A percentile compares a stretch with the other conserved stretches of the same genome.
phyloP scores from a whole-genome alignment of 78 protist species.

The Dictyostelium purpureum region DNA sequence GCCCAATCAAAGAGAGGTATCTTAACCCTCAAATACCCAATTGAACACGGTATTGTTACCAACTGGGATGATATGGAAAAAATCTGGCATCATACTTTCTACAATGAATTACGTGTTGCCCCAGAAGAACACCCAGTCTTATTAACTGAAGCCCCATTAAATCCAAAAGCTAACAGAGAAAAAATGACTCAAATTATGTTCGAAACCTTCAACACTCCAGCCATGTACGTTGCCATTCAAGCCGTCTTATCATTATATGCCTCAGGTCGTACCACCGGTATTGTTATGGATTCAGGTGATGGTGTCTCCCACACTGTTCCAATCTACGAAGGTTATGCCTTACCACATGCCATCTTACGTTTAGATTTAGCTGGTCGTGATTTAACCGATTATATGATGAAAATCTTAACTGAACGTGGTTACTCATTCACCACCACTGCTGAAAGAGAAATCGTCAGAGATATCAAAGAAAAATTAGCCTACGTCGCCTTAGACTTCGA shows the following conservation, averaged over 20 bases:
- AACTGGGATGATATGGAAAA: constrained; percentile 93
- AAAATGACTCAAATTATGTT: constrained; percentile 90
- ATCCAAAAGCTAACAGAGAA: constrained; percentile 96
- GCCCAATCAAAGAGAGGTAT: constrained; percentile 82
- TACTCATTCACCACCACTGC: no score
- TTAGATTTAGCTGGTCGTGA: constrained; percentile 96
- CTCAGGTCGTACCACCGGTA: constrained; percentile 93
- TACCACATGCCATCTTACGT: constrained; percentile 90
- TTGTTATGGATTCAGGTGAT: constrained; percentile 98
- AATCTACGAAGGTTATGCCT: constrained; percentile 86
- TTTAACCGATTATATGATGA: constrained; percentile 95
- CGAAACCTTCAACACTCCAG: constrained; percentile 90
- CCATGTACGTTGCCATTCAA: constrained; percentile 80
- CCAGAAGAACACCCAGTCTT: constrained; percentile 98
- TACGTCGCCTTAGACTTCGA: constrained; percentile 89
- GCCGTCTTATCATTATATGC: constrained; percentile 97
- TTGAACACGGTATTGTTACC: constrained; percentile 87
- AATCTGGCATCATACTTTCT: constrained; percentile 91
- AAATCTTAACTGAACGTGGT: no score
- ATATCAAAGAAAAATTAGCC: constrained; percentile 92
- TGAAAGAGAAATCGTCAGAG: constrained; percentile 73
- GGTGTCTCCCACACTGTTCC: constrained; percentile 97
- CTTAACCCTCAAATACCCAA: constrained; percentile 88
- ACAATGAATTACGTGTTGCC: constrained; percentile 94
- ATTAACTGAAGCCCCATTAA: constrained; percentile 96